phyloP scores from a whole-genome alignment of 225 moss, liverwort and hornwort genomes.

The Physcomitrium patens region DNA sequence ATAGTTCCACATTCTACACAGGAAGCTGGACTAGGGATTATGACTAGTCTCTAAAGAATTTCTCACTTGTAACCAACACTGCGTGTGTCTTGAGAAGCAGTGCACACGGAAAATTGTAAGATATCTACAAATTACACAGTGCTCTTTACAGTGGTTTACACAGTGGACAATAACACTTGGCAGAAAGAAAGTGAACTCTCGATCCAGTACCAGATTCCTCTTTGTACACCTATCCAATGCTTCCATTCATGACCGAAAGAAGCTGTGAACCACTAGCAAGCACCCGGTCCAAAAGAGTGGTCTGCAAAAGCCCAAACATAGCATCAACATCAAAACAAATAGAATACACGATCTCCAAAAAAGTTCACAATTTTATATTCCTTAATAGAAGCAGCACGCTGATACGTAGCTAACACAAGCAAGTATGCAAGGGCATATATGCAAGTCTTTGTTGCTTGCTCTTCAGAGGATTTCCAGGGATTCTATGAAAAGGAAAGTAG shows the following conservation, averaged over 20 bases:
- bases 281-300: slow-evolving; percentile 20
- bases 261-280: slow-evolving; percentile 26
- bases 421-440: no score
- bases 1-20: slow-evolving; percentile 17
- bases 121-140: slow-evolving; percentile 44
- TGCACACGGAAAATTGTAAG: slow-evolving; percentile 33
- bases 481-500: neutral
- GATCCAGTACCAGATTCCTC: slow-evolving; percentile 31
- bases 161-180: slow-evolving; percentile 17
- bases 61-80: slow-evolving; percentile 31
- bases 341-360: neutral
- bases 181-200: slow-evolving; percentile 24
- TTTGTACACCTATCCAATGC: slow-evolving; percentile 32
- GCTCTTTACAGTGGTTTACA: slow-evolving; percentile 39
- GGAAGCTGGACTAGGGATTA: slow-evolving; percentile 10
- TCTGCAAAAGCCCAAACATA: slow-evolving; percentile 27
- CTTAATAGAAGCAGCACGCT: neutral
- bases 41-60: slow-evolving; percentile 20
- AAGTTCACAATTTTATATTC: neutral
- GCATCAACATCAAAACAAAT: slow-evolving; percentile 16
- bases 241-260: slow-evolving; percentile 16
- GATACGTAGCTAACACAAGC: no score
- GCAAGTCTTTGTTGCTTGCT: no score
- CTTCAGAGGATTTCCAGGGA: neutral
- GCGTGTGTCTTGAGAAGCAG: slow-evolving; percentile 19